phyloP scores from a whole-genome alignment of 139 green algal genomes.

The Dunaliella sp. region DNA sequence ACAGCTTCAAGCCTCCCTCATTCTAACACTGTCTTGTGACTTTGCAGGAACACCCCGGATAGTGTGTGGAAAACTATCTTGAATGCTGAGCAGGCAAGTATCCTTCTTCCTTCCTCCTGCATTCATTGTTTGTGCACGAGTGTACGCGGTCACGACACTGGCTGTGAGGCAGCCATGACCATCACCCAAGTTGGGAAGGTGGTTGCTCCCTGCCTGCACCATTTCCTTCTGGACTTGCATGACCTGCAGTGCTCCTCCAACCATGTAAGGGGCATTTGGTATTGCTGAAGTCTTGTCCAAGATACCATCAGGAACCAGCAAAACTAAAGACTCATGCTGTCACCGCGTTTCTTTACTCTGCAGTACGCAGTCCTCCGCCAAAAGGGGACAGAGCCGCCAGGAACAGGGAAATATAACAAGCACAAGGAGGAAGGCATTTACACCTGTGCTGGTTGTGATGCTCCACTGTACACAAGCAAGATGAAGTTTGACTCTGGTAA shows the following conservation, averaged over 20 bases:
- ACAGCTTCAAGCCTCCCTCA: no score
- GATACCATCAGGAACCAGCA: no score
- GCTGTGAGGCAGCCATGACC: no score
- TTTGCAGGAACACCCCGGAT: slow-evolving; percentile 44
- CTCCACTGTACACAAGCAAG: slow-evolving; percentile 57
- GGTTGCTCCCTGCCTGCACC: not conserved
- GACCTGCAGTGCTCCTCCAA: not conserved
- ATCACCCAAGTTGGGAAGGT: no score
- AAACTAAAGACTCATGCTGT: no score
- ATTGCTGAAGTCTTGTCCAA: no score
- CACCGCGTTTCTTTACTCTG: no score
- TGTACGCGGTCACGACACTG: no score
- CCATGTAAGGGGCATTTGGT: no score
- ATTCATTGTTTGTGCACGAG: no score
- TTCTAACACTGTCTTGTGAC: not conserved
- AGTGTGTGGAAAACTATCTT: slow-evolving; percentile 47
- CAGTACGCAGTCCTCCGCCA: slow-evolving; percentile 87
- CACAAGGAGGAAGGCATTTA: slow-evolving; percentile 79
- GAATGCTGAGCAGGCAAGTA: slow-evolving; percentile 43
- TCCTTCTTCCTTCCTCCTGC: not conserved
- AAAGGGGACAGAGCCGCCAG: slow-evolving; percentile 89
- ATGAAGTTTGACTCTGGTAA: slow-evolving; percentile 52
- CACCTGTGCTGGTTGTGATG: slow-evolving; percentile 77
- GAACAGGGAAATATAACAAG: slow-evolving; percentile 88
- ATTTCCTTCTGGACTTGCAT: not conserved